Evolutionary conservation across 2,329 filamentous ascomycete genomes (phyloP).

Genomic region (Penicillium sp.): DNA sequence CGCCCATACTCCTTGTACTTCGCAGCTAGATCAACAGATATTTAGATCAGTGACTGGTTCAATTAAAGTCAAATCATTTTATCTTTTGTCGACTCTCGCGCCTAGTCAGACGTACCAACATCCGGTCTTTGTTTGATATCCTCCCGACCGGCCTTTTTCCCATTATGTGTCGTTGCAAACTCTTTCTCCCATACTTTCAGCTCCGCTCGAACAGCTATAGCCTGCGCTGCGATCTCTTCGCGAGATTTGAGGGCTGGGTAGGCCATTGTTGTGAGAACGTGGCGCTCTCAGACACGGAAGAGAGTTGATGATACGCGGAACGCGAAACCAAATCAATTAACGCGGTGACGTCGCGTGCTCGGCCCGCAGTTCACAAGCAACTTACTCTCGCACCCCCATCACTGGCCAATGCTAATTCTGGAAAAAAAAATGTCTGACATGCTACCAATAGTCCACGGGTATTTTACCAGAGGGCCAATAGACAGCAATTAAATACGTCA

Average conservation of each 20-base stretch:
- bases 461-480: too few relatives aligned
- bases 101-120: conserved; percentile 39
- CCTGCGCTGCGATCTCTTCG: conserved; percentile 27
- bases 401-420: too few relatives aligned
- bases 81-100: not conserved
- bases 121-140: conserved; percentile 49
- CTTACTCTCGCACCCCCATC: too few relatives aligned
- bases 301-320: not conserved
- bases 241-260: conserved; percentile 21
- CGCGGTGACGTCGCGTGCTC: conserved; percentile 28
- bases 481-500: too few relatives aligned
- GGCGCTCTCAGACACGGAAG: not conserved
- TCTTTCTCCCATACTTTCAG: conserved; percentile 50
- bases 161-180: conserved; percentile 44
- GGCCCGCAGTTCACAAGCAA: not conserved
- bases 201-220: conserved; percentile 40
- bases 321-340: conserved; percentile 29
- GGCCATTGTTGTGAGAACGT: conserved; percentile 28
- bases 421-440: too few relatives aligned
- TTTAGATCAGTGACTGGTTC: not conserved
- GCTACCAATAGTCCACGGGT: too few relatives aligned
- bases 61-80: not conserved
- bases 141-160: conserved; percentile 45
- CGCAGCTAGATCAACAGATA: conserved; percentile 29
- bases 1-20: conserved; percentile 51